Percentiles rank a stretch among this genome's conserved stretches.
Conservation (phyloP, 2,329 filamentous ascomycete species). For the Aphanoascus verrucosus region DNA sequence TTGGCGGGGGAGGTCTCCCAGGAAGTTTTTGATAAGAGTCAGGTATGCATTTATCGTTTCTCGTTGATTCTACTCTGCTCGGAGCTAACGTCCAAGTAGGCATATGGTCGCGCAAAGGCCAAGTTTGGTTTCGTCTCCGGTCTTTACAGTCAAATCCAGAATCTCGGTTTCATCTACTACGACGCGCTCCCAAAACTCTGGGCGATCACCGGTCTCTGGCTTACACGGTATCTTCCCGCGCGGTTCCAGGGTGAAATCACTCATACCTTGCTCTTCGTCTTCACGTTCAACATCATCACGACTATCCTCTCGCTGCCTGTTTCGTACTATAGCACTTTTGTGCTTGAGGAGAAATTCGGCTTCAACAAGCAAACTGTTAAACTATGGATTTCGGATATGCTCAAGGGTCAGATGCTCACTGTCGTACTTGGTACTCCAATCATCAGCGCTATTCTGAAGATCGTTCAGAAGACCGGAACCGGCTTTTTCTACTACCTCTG, state of each 20-base stretch:
- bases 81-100: conserved; percentile 37
- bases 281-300: conserved; percentile 72
- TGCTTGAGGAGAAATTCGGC: conserved; percentile 90
- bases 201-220: conserved; percentile 64
- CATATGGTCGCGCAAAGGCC: conserved; percentile 91
- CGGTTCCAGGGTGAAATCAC: conserved; percentile 79
- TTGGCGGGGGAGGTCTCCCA: conserved; percentile 79
- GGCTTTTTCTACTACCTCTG: conserved; percentile 98
- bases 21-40: conserved; percentile 87
- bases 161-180: conserved; percentile 77
- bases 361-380: conserved; percentile 97
- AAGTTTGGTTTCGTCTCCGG: conserved; percentile 73
- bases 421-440: conserved; percentile 75
- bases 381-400: conserved; percentile 77
- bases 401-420: conserved; percentile 79
- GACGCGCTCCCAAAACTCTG: conserved; percentile 87
- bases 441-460: conserved; percentile 82
- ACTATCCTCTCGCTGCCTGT: conserved; percentile 69
- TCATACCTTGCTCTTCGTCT: conserved; percentile 85
- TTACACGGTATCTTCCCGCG: conserved; percentile 62
- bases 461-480: conserved; percentile 86
- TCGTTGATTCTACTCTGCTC: background rate
- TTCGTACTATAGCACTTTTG: conserved; percentile 86
- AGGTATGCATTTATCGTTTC: conserved; percentile 40
- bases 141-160: conserved; percentile 78